phyloP scores from a whole-genome alignment of 768 basidiomycete genomes.

The Hericium alpestre region DNA sequence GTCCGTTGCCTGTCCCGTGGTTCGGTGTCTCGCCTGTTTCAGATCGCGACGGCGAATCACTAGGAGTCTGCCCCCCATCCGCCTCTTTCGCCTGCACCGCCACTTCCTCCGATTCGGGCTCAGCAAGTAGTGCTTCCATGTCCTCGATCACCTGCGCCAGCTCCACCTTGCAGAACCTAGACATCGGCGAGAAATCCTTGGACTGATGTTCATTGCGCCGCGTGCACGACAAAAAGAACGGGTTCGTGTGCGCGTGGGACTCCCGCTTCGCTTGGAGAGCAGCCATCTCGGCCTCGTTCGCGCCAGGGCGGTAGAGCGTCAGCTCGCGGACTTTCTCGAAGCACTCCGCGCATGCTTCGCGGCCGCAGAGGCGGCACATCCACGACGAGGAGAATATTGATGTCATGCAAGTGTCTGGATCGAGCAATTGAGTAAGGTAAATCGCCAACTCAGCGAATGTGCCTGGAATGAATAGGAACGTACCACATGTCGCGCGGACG shows the following conservation, averaged over 20 bases:
- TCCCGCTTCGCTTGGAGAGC: conserved; percentile 44
- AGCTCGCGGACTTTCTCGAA: conserved; percentile 57
- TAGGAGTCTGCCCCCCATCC: background rate
- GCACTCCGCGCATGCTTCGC: conserved; percentile 83
- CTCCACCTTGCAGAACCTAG: conserved; percentile 59
- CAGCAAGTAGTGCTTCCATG: conserved; percentile 49
- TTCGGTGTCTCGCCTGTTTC: background rate
- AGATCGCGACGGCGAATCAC: background rate
- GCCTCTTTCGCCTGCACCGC: background rate
- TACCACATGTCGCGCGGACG: conserved; percentile 79
- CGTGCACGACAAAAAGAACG: conserved; percentile 66
- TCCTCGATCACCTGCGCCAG: conserved; percentile 52
- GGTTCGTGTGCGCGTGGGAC: conserved; percentile 52
- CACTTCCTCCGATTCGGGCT: conserved; percentile 9
- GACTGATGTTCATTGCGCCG: conserved; percentile 60
- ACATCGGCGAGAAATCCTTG: conserved; percentile 68
- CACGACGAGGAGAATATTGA: conserved; percentile 84
- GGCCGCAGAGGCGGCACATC: conserved; percentile 86
- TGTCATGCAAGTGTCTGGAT: conserved; percentile 82
- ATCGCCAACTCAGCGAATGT: background rate
- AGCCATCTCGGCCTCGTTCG: conserved; percentile 36
- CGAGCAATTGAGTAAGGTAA: conserved; percentile 4
- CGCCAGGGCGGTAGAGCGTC: conserved; percentile 41
- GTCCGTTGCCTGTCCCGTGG: background rate
- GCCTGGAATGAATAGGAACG: conserved; percentile 16